Base-by-base conservation (phyloP, 1,284 basidiomycete genomes). In the Thecaphora frezii region DNA sequence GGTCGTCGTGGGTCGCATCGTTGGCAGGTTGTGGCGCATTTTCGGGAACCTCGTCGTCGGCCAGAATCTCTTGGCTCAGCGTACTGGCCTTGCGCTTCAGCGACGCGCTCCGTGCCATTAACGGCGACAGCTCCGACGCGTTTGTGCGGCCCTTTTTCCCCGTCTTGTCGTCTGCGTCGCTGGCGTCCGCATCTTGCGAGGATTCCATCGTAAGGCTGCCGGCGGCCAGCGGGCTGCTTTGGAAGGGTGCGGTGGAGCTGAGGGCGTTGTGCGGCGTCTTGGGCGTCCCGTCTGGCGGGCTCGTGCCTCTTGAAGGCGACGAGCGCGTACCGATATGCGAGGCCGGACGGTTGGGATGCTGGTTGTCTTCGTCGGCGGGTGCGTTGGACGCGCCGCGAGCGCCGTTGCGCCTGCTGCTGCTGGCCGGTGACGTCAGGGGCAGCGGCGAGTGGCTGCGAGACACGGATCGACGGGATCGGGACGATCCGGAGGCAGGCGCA, bases 191-290 rank as follows among this genome's bases (percentile, higher is more conserved):
- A 44, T 68, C 66, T 5, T 61, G 44, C n/a, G 58, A 51, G 5
- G 57, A 58, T 51, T 64, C 66, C 54, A 64, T 64, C 16, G 66
- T 68, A 49, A 68, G 64, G 21, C 58, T 57, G 25, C 58, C 57
- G 3, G 66, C 61, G 36, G 66, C 66, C 3, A 68, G 52, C 21
- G 66, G 66, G 42, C 60, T 64, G 48, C 58, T 61, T 26, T 64
- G 66, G 48, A 68, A 60, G 1, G 66, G 66, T 0, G 65, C 65
- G 10, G 59, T 62, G 19, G 60, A 67, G 28, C 54, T 38, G n/a
- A 60, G 46, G 33, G 33, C 16, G 5, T 49, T 54, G 43, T 64
- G 54, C 26, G 57, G 57, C 33, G 46, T 57, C 49, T 67, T 63
- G 7, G 18, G 33, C 55, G 41, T 51, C 39, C 39, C 46, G 22